Conservation (phyloP, 225 moss, liverwort and hornwort species). For the Physcomitrellopsis africana region DNA sequence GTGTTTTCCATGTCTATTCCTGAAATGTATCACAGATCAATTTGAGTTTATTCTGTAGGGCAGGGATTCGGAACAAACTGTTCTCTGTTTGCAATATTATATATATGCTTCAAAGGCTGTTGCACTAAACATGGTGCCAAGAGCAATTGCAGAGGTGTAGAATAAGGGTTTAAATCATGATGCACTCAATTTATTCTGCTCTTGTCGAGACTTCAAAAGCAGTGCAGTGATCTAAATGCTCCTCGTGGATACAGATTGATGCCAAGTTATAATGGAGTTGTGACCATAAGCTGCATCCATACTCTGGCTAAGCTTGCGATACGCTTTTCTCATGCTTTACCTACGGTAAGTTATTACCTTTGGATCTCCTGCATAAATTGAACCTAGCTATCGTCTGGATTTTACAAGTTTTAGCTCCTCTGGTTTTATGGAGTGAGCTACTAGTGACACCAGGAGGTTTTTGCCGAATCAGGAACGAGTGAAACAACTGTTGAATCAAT, state of each 20-base stretch:
- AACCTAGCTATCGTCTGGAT: conserved; percentile 14
- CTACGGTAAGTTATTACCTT: conserved; percentile 50
- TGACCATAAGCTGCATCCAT: conserved; percentile 92
- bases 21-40: too few species aligned
- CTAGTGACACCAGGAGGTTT: conserved; percentile 29
- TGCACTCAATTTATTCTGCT: conserved; percentile 3
- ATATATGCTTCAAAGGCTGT: background rate
- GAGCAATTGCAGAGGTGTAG: too few species aligned
- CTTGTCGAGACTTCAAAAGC: conserved; percentile 25
- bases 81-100: background rate
- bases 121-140: too few species aligned
- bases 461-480: conserved; percentile 66
- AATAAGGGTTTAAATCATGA: background rate
- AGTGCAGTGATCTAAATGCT: conserved; percentile 22
- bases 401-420: conserved; percentile 7
- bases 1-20: conserved; percentile 20
- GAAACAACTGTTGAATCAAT: conserved; percentile 69
- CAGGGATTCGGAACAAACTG: background rate
- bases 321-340: conserved; percentile 69
- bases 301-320: conserved; percentile 88
- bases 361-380: conserved; percentile 30
- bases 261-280: conserved; percentile 94
- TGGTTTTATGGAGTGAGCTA: conserved; percentile 9
- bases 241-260: conserved; percentile 69
- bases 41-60: conserved; percentile 3